A percentile compares a stretch with the other conserved stretches of the same genome.
Conservation (phyloP, 1,139 yeast species). For the Blastobotrys arbuscula region DNA sequence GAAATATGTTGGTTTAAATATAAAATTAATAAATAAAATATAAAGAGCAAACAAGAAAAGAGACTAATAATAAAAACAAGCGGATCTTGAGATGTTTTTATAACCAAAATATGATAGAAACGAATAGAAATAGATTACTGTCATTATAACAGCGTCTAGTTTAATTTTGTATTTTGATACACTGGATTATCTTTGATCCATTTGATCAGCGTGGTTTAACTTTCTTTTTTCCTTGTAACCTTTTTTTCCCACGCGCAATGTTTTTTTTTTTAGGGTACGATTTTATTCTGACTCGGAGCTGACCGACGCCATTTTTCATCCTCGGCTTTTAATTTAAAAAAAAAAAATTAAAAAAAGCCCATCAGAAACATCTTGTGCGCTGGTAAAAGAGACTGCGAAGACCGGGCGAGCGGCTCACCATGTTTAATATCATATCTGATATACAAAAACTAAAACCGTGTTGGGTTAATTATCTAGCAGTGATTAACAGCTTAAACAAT, state of each 20-base stretch:
- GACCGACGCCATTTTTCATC: not conserved
- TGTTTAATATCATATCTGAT: not conserved
- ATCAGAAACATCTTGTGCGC: no score
- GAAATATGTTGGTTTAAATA: not conserved
- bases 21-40: not conserved
- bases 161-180: not conserved
- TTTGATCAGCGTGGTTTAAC: no score
- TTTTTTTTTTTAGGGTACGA: no score
- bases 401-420: constrained; percentile 9
- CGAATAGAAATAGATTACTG: not conserved
- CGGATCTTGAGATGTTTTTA: constrained; percentile 1
- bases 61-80: not conserved
- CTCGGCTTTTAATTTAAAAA: not conserved
- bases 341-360: not conserved
- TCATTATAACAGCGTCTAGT: not conserved
- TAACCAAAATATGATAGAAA: not conserved
- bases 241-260: no score
- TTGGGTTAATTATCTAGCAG: no score
- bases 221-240: no score
- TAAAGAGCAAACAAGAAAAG: not conserved
- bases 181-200: no score
- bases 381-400: no score
- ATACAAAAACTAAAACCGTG: not conserved
- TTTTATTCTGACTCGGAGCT: constrained; percentile 2
- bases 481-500: no score